A percentile compares a stretch with the other conserved stretches of the same genome.
These are phyloP conservation scores for Paspalum vaginatum DNA, from an alignment of 176 grass and related monocot species.

Conservation along the genomic window DNA sequence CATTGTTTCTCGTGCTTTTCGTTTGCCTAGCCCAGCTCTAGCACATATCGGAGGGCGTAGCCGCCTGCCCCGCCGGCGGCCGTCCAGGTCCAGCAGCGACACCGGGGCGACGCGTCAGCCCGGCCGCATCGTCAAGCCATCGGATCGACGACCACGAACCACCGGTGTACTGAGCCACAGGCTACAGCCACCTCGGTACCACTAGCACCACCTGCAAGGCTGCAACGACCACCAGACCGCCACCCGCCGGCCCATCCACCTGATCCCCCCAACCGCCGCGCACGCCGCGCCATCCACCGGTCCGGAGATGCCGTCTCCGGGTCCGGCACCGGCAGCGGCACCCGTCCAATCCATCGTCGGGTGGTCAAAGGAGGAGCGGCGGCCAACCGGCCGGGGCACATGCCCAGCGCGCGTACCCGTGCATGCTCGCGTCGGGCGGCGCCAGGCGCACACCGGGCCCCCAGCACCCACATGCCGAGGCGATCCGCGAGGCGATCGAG, in stretches of 20 bases:
- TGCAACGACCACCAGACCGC: neutral
- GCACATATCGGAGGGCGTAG: conserved; percentile 23
- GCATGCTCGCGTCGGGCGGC: neutral
- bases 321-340: neutral
- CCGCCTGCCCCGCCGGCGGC: neutral
- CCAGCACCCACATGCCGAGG: conserved; percentile 23
- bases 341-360: neutral
- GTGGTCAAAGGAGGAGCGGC: conserved; percentile 21
- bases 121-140: neutral
- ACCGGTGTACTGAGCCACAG: neutral
- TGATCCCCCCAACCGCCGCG: conserved; percentile 16
- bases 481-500: neutral
- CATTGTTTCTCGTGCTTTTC: neutral
- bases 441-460: conserved; percentile 4
- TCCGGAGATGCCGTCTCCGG: conserved; percentile 8
- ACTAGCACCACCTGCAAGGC: neutral
- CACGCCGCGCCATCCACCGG: neutral
- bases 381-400: conserved; percentile 29
- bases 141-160: conserved; percentile 32
- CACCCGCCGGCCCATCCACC: conserved; percentile 20
- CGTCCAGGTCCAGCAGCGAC: neutral
- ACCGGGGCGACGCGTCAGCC: neutral
- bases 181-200: neutral
- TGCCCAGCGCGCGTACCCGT: neutral
- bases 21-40: neutral